These are phyloP conservation scores for Yamadazyma epiphylla DNA, from an alignment of 1,139 yeast species.

Conservation along the genomic window DNA sequence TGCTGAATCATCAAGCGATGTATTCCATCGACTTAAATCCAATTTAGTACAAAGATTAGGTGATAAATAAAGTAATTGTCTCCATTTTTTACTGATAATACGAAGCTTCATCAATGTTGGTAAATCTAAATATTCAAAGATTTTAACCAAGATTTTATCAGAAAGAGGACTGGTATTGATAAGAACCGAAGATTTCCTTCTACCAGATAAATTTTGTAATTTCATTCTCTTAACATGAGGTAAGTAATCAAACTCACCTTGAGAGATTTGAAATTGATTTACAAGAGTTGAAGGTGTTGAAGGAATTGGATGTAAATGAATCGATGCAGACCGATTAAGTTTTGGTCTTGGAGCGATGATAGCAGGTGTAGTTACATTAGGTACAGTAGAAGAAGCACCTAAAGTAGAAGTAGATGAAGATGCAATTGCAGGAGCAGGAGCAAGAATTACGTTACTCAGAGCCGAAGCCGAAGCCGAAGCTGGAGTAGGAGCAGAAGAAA, in stretches of 20 bases:
- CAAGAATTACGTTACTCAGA: neutral
- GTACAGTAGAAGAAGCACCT: no score
- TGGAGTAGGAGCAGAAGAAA: no score
- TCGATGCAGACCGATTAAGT: conserved; percentile 7
- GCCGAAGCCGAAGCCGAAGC: no score
- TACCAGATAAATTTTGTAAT: conserved; percentile 32
- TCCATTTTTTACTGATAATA: conserved; percentile 60
- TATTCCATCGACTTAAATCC: conserved; percentile 60
- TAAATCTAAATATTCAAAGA: conserved; percentile 50
- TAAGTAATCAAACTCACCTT: conserved; percentile 34
- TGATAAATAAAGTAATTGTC: conserved; percentile 58
- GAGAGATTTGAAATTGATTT: conserved; percentile 12
- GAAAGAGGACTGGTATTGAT: conserved; percentile 53
- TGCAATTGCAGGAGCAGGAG: neutral
- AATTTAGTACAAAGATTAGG: conserved; percentile 47
- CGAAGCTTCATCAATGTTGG: conserved; percentile 57
- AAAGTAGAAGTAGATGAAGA: no score
- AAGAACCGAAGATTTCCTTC: conserved; percentile 56
- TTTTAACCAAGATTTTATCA: conserved; percentile 49
- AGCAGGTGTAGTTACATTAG: neutral
- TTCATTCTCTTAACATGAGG: conserved; percentile 52
- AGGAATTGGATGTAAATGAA: conserved; percentile 7
- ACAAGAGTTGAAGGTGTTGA: neutral
- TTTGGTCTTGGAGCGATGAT: conserved; percentile 1
- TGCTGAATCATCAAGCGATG: conserved; percentile 54